These are phyloP conservation scores for Musa troglodytarum DNA, from an alignment of 176 grass and related monocot species.

Conservation along the genomic window DNA sequence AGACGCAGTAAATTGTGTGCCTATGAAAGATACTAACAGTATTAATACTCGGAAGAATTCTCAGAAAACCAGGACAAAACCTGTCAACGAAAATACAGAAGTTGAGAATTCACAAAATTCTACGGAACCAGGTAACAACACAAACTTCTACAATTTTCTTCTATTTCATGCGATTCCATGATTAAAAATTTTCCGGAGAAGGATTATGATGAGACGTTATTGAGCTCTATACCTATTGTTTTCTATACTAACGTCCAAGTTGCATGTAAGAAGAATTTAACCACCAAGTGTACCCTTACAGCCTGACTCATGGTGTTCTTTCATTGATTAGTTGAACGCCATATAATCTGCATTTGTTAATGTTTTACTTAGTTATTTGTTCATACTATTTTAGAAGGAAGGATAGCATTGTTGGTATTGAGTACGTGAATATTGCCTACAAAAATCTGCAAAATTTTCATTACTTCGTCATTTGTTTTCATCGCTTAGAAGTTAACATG, in stretches of 20 bases:
- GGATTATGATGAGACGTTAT: not conserved
- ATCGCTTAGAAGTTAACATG: not conserved
- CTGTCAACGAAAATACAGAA: constrained; percentile 24
- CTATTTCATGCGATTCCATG: not conserved
- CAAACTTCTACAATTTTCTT: not conserved
- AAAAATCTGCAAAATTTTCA: not conserved
- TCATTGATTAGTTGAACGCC: not conserved
- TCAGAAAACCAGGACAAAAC: constrained; percentile 26
- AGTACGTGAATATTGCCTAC: too few relatives aligned
- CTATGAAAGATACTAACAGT: constrained; percentile 27
- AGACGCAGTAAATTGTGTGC: constrained; percentile 16
- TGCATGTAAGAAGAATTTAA: too few relatives aligned
- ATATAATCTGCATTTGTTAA: too few relatives aligned
- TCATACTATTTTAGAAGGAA: not conserved
- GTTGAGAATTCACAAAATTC: constrained; percentile 14
- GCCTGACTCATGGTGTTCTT: not conserved
- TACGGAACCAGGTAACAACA: constrained; percentile 41
- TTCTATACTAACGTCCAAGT: too few relatives aligned
- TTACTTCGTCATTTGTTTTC: not conserved
- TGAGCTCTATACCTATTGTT: not conserved
- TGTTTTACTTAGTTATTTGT: too few relatives aligned
- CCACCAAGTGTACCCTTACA: too few relatives aligned
- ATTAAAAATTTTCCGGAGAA: constrained; percentile 4
- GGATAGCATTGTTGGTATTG: not conserved
- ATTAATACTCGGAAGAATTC: constrained; percentile 27